phyloP scores from a whole-genome alignment of 495 filamentous ascomycete genomes.

The Clohesyomyces aquaticus region DNA sequence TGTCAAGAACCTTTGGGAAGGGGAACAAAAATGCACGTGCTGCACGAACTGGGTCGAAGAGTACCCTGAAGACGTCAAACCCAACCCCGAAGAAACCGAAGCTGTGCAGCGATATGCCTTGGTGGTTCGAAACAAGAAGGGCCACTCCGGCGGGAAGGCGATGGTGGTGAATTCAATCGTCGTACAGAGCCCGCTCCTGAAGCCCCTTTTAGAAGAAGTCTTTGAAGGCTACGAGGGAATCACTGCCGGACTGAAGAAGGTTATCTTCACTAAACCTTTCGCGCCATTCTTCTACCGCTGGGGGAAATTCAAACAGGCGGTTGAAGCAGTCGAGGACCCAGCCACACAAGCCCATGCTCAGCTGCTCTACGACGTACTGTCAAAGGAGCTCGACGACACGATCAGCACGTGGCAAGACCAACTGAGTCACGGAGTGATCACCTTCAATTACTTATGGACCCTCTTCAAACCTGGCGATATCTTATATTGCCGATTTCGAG shows the following conservation, averaged over 20 bases:
- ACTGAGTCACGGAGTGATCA: constrained; percentile 60
- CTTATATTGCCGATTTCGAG: constrained; percentile 45
- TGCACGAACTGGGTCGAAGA: constrained; percentile 36
- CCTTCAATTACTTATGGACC: constrained; percentile 61
- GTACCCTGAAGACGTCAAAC: constrained; percentile 28
- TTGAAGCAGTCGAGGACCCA: constrained; percentile 45
- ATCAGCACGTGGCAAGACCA: constrained; percentile 60
- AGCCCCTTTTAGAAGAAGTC: constrained; percentile 59
- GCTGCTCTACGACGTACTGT: constrained; percentile 59
- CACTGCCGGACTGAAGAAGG: constrained; percentile 60
- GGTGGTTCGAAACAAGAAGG: constrained; percentile 28
- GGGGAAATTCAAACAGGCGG: constrained; percentile 55
- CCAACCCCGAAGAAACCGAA: constrained; percentile 35
- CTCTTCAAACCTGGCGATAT: constrained; percentile 55
- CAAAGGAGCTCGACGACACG: constrained; percentile 61
- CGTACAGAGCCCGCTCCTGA: constrained; percentile 66
- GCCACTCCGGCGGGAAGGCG: constrained; percentile 11
- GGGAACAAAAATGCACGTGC: constrained; percentile 23
- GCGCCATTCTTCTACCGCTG: constrained; percentile 69
- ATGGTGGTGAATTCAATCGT: constrained; percentile 66
- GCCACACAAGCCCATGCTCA: constrained; percentile 58
- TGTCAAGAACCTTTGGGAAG: constrained; percentile 35
- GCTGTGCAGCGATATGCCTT: constrained; percentile 32
- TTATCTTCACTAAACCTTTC: constrained; percentile 65
- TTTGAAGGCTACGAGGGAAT: constrained; percentile 68